These are phyloP conservation scores for Suhomyces kunorum DNA, from an alignment of 1,139 yeast genomes.

Conservation along the genomic window DNA sequence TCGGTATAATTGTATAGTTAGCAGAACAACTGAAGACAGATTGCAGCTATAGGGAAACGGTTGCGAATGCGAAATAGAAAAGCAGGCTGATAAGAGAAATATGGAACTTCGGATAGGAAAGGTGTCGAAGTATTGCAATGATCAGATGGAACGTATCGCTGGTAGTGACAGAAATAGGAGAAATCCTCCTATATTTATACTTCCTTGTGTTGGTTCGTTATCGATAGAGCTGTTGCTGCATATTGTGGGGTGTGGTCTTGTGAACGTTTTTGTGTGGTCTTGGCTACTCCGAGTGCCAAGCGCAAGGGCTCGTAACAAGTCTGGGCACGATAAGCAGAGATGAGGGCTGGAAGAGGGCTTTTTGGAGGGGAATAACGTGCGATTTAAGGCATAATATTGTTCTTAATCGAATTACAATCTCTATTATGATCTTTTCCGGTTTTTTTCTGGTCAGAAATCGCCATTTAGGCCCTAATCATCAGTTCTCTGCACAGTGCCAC, in stretches of 20 bases:
- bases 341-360: background rate
- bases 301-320: constrained; percentile 9
- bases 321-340: constrained; percentile 5
- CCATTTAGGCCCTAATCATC: background rate
- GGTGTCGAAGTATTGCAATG: background rate
- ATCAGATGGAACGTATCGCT: too few species aligned
- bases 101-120: too few species aligned
- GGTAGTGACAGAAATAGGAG: too few species aligned
- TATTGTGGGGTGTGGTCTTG: constrained; percentile 2
- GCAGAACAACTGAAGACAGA: too few species aligned
- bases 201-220: background rate
- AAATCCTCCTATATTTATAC: background rate
- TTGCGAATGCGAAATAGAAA: background rate
- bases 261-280: constrained; percentile 7
- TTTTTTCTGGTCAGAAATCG: background rate
- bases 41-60: too few species aligned
- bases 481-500: background rate
- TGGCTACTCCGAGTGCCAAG: constrained; percentile 12
- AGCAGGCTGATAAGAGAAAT: background rate
- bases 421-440: too few species aligned
- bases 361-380: too few species aligned
- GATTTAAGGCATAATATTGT: too few species aligned
- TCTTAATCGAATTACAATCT: too few species aligned
- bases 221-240: constrained; percentile 8
- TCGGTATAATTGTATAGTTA: too few species aligned